Base-by-base conservation (phyloP, 352 stramenopile species). In the Pythium aquatile region DNA sequence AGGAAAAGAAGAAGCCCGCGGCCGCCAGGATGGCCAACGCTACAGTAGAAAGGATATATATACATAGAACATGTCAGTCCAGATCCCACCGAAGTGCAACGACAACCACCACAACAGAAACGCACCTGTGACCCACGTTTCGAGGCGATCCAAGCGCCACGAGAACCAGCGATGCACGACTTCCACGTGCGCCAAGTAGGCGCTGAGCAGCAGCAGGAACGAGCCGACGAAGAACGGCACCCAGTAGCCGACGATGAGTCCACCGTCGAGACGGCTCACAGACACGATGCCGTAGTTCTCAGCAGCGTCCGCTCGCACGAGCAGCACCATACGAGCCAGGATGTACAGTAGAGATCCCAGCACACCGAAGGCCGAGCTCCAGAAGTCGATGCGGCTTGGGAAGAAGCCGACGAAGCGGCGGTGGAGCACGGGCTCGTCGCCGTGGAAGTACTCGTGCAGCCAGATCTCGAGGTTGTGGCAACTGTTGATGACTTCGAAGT, bases 381-480 rank as follows among this genome's bases (percentile, higher is more conserved):
- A 94, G 67, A 90, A 94, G 67, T 94, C 85, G 56, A 94, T 94
- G 52, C 83, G 82, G 47, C 75, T 90, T 7, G 85, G 85, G 55
- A 91, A 94, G 66, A 89, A 89, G 42, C 85, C 85, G 8, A 91
- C 33, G 47, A 78, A 93, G 49, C 85, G 81, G 11, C 75, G 78
- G 35, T 90, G 69, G 13, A 92, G 71, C 58, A 91, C 72, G 16
- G 85, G 82, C 42, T 92, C 76, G 5, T 68, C 78, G 62, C 82
- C 85, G 66, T 93, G 80, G 58, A 94, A 85, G 60, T 94, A 94
- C 66, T 94, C 85, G 35, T 94, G 74, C 30, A 94, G 73, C 85
- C 85, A 94, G 46, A 91, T 79, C 74, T 94, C 83, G 56, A 94
- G 80, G 70, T 94, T 92, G 64, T 94, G 83, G 74, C 85, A 94